A percentile compares a stretch with the other conserved stretches of the same genome.
Conservation (phyloP, 495 filamentous ascomycete genomes). For the Podospora comata region DNA sequence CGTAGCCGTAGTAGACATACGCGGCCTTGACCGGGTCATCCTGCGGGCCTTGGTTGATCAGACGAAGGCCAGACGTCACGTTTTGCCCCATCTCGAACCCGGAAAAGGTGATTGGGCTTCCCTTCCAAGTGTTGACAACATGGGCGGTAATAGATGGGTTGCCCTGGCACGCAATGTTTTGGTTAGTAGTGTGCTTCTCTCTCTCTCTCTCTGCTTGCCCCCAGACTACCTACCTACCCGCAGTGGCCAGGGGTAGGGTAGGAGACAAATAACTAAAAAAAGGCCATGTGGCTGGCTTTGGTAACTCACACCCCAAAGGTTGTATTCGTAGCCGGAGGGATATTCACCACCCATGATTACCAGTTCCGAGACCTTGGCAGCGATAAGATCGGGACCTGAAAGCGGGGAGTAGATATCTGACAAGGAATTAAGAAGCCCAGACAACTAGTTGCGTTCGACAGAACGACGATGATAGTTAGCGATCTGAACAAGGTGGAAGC, state of each 20-base stretch:
- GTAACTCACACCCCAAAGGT: conserved; percentile 35
- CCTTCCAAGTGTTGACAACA: conserved; percentile 43
- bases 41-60: conserved; percentile 32
- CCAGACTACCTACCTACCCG: too few species aligned
- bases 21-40: conserved; percentile 41
- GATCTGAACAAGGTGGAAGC: too few species aligned
- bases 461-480: neutral
- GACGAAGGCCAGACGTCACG: conserved; percentile 36
- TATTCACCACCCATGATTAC: conserved; percentile 49
- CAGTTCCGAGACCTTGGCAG: conserved; percentile 43
- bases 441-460: conserved; percentile 26
- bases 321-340: conserved; percentile 42
- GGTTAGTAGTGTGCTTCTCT: too few species aligned
- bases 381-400: conserved; percentile 36
- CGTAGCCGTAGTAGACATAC: conserved; percentile 41
- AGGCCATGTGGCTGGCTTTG: too few species aligned
- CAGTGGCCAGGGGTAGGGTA: too few species aligned
- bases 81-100: conserved; percentile 37
- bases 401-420: conserved; percentile 36
- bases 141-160: conserved; percentile 33
- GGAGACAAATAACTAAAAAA: too few species aligned
- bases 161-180: neutral
- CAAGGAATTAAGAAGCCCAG: conserved; percentile 38
- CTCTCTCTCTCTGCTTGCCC: too few species aligned
- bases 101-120: conserved; percentile 31